Base-by-base conservation (phyloP, 805 yeast species). In the Yamadazyma takamatsuzukensis region DNA sequence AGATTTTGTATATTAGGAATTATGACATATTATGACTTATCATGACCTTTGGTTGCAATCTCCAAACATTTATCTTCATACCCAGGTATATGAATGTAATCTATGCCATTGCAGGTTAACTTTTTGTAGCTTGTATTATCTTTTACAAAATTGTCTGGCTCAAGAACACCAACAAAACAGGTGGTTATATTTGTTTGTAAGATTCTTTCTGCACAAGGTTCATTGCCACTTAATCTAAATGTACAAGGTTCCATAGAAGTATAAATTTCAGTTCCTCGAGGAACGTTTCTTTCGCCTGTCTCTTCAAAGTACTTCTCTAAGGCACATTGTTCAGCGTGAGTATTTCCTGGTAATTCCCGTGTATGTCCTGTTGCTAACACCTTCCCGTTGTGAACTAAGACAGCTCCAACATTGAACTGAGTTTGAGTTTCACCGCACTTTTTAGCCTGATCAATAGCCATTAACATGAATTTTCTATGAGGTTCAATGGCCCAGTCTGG, bases 201-300 rank as follows among this genome's bases (percentile, higher is more conserved):
- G 5, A 93, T 78, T 18, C 97, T 70, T 40, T 88, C 88, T 2
- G 78, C 79, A 58, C 98, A 93, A 0, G 98, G 96, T 32, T 69
- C 48, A 45, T 90, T 89, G 0, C 97, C 97, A 51, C 96, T 87
- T 21, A 90, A 63, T 33, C 98, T 69, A 36, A 75, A 73, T 5
- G 95, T 80, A 53, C 98, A 93, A 1, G 98, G 98, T 52, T 93
- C 98, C 97, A 93, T 93, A 0, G 97, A 87, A 0, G 97, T 90
- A 56, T 85, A 93, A 9, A 93, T 56, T 23, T 83, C 85, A 0
- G 93, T 76, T 0, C 95, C 95, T 6, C 47, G 51, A 1, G 96
- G 96, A 3, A 87, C 65, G 2, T 59, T 61, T 3, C 43, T 28
- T 47, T 38, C 34, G 8, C 64, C 64, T 1, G 59, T 53, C 23